phyloP scores from a whole-genome alignment of 306 rosid species.

The Comarum palustre region DNA sequence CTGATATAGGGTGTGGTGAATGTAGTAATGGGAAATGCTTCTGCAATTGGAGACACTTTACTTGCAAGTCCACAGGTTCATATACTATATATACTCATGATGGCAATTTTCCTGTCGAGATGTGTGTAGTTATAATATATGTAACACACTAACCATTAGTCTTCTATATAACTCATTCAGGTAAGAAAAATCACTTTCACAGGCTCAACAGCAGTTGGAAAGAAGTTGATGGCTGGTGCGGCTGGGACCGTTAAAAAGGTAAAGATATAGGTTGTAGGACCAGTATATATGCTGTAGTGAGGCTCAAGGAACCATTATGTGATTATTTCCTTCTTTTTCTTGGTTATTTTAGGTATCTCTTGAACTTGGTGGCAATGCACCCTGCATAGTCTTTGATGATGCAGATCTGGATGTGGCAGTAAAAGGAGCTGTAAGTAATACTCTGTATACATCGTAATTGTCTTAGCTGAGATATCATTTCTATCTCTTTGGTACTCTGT shows the following conservation, averaged over 20 bases:
- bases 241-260: constrained; percentile 91
- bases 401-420: constrained; percentile 92
- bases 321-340: constrained; percentile 13
- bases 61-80: constrained; percentile 82
- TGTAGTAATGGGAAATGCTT: constrained; percentile 92
- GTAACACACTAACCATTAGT: constrained; percentile 2
- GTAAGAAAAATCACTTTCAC: constrained; percentile 95
- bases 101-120: constrained; percentile 1
- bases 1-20: constrained; percentile 78
- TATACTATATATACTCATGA: background rate
- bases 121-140: constrained; percentile 18
- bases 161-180: constrained; percentile 40
- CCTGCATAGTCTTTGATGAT: constrained; percentile 93
- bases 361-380: constrained; percentile 99
- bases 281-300: constrained; percentile 21
- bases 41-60: constrained; percentile 78
- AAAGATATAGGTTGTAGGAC: constrained; percentile 24
- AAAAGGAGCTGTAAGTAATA: constrained; percentile 82
- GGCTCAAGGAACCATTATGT: constrained; percentile 20
- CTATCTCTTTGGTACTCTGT: background rate
- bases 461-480: background rate
- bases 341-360: constrained; percentile 66
- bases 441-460: constrained; percentile 16
- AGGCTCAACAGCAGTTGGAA: constrained; percentile 96
- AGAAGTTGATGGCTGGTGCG: constrained; percentile 95